Conservation (phyloP, 495 filamentous ascomycete genomes). For the Aspergillus hancockii region DNA sequence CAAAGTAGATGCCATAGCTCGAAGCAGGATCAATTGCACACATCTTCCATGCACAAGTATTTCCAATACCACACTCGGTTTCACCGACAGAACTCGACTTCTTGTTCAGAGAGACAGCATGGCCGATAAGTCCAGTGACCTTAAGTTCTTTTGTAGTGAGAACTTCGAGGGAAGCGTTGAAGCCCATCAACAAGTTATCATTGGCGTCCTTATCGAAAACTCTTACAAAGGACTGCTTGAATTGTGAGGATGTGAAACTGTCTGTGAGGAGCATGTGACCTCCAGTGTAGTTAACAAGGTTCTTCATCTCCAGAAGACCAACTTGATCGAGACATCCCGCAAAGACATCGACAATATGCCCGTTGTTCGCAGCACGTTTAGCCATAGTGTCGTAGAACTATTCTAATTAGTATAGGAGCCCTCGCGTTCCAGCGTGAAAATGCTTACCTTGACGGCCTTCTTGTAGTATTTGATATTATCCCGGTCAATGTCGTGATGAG, state of each 20-base stretch:
- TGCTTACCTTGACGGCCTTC: slow-evolving; percentile 88
- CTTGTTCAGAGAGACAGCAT: slow-evolving; percentile 95
- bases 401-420: slow-evolving; percentile 19
- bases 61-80: slow-evolving; percentile 97
- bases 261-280: slow-evolving; percentile 99
- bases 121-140: slow-evolving; percentile 96
- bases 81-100: slow-evolving; percentile 97
- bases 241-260: slow-evolving; percentile 98
- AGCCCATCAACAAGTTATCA: slow-evolving; percentile 96
- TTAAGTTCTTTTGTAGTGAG: slow-evolving; percentile 98
- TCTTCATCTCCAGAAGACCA: slow-evolving; percentile 98
- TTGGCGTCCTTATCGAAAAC: slow-evolving; percentile 96
- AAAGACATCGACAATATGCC: slow-evolving; percentile 97
- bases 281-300: slow-evolving; percentile 91
- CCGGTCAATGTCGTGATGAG: slow-evolving; percentile 97
- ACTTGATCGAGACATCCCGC: slow-evolving; percentile 98
- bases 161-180: slow-evolving; percentile 96
- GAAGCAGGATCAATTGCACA: slow-evolving; percentile 93
- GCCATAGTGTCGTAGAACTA: slow-evolving; percentile 97
- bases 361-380: slow-evolving; percentile 95
- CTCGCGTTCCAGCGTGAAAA: not conserved
- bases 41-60: slow-evolving; percentile 99
- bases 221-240: slow-evolving; percentile 97
- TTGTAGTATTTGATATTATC: slow-evolving; percentile 99
- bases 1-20: slow-evolving; percentile 96